Conservation (phyloP, 2,329 filamentous ascomycete species). For the Penicillium sp. region DNA sequence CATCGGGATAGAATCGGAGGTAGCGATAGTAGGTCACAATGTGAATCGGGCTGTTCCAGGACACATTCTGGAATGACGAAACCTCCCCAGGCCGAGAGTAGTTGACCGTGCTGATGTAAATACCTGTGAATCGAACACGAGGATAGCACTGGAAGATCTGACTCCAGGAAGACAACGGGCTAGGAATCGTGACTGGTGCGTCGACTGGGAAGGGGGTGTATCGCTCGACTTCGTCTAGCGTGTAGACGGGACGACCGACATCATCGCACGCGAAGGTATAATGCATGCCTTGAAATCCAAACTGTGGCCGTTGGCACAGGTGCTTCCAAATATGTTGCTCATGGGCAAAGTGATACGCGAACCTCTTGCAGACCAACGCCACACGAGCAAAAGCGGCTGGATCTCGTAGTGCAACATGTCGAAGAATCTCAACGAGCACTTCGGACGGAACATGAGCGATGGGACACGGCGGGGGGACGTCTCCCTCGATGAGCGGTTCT, state of each 20-base stretch:
- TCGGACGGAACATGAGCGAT: constrained; percentile 75
- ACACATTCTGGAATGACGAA: constrained; percentile 58
- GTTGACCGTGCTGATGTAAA: constrained; percentile 95
- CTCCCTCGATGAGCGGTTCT: constrained; percentile 64
- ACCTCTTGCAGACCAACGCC: constrained; percentile 74
- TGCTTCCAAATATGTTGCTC: constrained; percentile 84
- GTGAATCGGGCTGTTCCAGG: constrained; percentile 78
- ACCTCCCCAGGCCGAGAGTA: constrained; percentile 79
- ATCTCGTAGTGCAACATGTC: constrained; percentile 67
- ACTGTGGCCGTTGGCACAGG: constrained; percentile 62
- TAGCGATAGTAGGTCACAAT: constrained; percentile 99
- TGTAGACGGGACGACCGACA: constrained; percentile 41
- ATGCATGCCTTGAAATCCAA: constrained; percentile 78
- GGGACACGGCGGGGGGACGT: constrained; percentile 69
- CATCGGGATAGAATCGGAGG: constrained; percentile 88
- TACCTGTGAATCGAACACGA: constrained; percentile 85
- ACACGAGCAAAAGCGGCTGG: constrained; percentile 70
- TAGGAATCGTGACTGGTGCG: constrained; percentile 27
- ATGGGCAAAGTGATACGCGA: constrained; percentile 76
- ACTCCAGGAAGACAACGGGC: constrained; percentile 48
- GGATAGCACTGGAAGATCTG: constrained; percentile 76
- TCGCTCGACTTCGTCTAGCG: constrained; percentile 17
- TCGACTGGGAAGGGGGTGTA: constrained; percentile 34
- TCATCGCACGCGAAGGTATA: constrained; percentile 65
- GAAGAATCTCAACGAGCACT: constrained; percentile 72